These are phyloP conservation scores for Blastocystis sp. DNA, from an alignment of 352 stramenopile species.

Conservation along the genomic window DNA sequence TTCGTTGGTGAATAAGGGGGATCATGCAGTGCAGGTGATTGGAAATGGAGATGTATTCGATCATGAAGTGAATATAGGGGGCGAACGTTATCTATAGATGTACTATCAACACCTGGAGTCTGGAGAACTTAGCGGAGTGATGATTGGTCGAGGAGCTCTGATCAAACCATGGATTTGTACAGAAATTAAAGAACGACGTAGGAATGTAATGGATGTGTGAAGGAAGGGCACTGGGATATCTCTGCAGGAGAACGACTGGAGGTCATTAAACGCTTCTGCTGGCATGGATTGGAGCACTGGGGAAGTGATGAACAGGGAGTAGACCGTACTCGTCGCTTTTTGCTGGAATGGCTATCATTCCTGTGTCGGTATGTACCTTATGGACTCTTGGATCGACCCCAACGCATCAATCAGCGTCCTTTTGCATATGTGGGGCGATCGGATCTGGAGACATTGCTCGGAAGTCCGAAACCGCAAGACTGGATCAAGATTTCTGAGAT, in stretches of 20 bases:
- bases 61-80: slow-evolving; percentile 7
- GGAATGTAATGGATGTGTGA: background rate
- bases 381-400: slow-evolving; percentile 87
- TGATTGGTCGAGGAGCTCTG: slow-evolving; percentile 83
- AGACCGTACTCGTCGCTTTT: slow-evolving; percentile 90
- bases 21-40: slow-evolving; percentile 77
- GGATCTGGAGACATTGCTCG: slow-evolving; percentile 94
- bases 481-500: slow-evolving; percentile 99
- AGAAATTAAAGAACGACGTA: slow-evolving; percentile 92
- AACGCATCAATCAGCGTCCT: slow-evolving; percentile 92
- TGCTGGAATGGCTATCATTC: slow-evolving; percentile 98
- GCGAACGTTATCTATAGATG: slow-evolving; percentile 67
- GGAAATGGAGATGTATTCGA: slow-evolving; percentile 78
- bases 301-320: slow-evolving; percentile 93
- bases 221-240: slow-evolving; percentile 25
- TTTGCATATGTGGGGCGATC: slow-evolving; percentile 79
- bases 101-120: slow-evolving; percentile 76
- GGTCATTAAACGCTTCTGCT: slow-evolving; percentile 89
- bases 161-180: slow-evolving; percentile 98
- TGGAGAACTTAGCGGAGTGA: slow-evolving; percentile 77
- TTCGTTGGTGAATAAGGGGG: slow-evolving; percentile 60
- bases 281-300: slow-evolving; percentile 97
- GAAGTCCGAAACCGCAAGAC: slow-evolving; percentile 82
- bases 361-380: slow-evolving; percentile 93
- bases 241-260: slow-evolving; percentile 83